Conservation (phyloP, 768 basidiomycete species). For the Russula compacta region DNA sequence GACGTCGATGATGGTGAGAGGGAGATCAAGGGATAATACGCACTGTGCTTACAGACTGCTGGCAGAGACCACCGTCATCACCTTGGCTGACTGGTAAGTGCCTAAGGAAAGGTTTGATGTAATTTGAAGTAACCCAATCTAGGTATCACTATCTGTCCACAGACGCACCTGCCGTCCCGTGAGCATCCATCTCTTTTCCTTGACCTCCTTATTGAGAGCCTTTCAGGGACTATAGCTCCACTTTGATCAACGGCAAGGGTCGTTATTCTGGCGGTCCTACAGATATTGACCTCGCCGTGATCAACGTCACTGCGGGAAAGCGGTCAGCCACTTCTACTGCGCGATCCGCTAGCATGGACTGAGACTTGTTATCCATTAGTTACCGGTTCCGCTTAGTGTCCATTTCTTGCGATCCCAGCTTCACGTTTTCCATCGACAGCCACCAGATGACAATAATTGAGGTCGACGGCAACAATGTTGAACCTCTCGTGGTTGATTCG, state of each 20-base stretch:
- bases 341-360: neutral
- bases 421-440: conserved; percentile 19
- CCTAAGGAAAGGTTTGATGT: neutral
- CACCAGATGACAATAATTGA: conserved; percentile 20
- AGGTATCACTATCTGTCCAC: conserved; percentile 18
- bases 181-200: neutral
- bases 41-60: neutral
- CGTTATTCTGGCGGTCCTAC: conserved; percentile 17
- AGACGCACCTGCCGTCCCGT: neutral
- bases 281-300: conserved; percentile 2
- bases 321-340: neutral
- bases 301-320: conserved; percentile 18
- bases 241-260: conserved; percentile 21
- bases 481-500: conserved; percentile 19
- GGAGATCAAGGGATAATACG: neutral
- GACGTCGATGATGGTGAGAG: conserved; percentile 25
- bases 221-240: conserved; percentile 2
- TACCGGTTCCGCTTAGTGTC: conserved; percentile 18
- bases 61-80: conserved; percentile 24
- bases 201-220: neutral
- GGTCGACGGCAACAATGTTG: conserved; percentile 17
- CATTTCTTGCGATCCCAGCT: conserved; percentile 19
- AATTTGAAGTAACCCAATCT: neutral
- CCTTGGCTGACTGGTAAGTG: conserved; percentile 24
- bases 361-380: neutral